Conservation (phyloP, 495 filamentous ascomycete species). For the Neurospora hispaniola region DNA sequence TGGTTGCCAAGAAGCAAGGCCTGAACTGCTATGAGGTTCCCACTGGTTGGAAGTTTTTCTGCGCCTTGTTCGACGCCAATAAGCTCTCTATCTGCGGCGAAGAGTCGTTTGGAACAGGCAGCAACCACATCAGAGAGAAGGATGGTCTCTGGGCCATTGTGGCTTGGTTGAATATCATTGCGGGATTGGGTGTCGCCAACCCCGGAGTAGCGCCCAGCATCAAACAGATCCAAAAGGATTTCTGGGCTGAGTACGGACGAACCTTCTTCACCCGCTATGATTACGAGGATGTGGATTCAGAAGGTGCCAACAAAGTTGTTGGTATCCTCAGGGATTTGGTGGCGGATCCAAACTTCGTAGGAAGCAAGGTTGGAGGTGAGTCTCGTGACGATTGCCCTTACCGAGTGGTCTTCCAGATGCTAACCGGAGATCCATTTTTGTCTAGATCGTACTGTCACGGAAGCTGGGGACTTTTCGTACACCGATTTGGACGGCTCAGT, state of each 20-base stretch:
- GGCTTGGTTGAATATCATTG: slow-evolving; percentile 98
- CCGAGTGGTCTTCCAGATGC: background rate
- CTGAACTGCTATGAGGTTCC: slow-evolving; percentile 92
- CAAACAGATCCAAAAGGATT: slow-evolving; percentile 87
- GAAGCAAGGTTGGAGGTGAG: slow-evolving; percentile 63
- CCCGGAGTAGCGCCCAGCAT: slow-evolving; percentile 73
- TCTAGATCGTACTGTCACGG: slow-evolving; percentile 61
- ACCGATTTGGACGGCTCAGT: slow-evolving; percentile 94
- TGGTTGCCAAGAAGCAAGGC: slow-evolving; percentile 88
- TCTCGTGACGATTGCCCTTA: slow-evolving; percentile 1
- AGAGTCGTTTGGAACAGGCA: slow-evolving; percentile 96
- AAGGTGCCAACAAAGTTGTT: slow-evolving; percentile 81
- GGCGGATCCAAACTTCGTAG: slow-evolving; percentile 58
- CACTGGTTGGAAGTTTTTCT: slow-evolving; percentile 99
- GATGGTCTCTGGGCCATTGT: slow-evolving; percentile 96
- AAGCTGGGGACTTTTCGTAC: slow-evolving; percentile 94
- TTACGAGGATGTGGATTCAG: slow-evolving; percentile 87
- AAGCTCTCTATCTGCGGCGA: slow-evolving; percentile 99
- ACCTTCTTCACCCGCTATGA: slow-evolving; percentile 99
- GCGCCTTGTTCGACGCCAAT: slow-evolving; percentile 89
- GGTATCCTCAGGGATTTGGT: slow-evolving; percentile 63
- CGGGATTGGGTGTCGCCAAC: slow-evolving; percentile 76
- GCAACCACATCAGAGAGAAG: slow-evolving; percentile 98
- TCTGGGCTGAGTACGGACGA: slow-evolving; percentile 93
- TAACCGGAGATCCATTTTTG: slow-evolving; percentile 1